phyloP scores from a whole-genome alignment of 495 filamentous ascomycete species.

The Copromyces sp. region DNA sequence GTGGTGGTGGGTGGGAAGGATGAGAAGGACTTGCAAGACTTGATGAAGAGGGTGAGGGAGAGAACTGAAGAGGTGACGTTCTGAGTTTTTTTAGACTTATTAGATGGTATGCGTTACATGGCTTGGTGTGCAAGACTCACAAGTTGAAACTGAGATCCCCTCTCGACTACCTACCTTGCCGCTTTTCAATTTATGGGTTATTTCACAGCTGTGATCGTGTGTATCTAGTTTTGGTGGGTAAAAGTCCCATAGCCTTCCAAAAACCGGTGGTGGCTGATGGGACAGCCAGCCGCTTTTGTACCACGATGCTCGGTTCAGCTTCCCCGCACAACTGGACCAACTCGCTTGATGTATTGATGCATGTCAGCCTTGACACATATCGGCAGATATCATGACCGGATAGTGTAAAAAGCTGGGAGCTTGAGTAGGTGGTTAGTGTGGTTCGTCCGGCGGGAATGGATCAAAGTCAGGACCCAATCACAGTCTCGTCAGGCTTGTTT shows the following conservation, averaged over 20 bases:
- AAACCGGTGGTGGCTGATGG: background rate
- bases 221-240: background rate
- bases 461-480: too few relatives aligned
- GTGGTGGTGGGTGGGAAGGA: conserved; percentile 19
- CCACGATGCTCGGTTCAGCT: background rate
- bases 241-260: background rate
- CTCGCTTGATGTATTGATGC: background rate
- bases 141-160: background rate
- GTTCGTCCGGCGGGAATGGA: background rate
- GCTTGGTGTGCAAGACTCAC: background rate
- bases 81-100: background rate
- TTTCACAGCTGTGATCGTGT: background rate
- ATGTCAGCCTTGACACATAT: background rate
- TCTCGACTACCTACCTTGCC: background rate
- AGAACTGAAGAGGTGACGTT: conserved; percentile 18
- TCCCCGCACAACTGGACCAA: background rate
- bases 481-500: too few relatives aligned
- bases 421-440: background rate
- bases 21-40: conserved; percentile 7
- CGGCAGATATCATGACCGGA: background rate
- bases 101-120: background rate
- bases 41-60: conserved; percentile 14
- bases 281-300: background rate
- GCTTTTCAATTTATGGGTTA: background rate
- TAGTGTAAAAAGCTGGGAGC: background rate